phyloP scores from a whole-genome alignment of 2,329 filamentous ascomycete genomes.

The Blastomyces emzantsi region DNA sequence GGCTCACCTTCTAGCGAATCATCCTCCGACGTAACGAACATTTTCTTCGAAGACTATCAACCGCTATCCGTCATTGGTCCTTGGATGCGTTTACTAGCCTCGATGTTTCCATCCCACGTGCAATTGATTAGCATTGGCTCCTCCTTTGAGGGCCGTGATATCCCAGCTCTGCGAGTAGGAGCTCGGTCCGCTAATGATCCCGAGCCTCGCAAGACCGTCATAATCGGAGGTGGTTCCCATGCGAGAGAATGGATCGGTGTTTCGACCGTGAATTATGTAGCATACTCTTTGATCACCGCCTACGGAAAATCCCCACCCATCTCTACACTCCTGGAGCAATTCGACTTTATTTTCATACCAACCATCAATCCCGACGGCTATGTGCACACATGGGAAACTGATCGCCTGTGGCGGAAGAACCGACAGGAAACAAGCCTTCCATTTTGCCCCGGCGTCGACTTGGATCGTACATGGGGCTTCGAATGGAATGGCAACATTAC shows the following conservation, averaged over 20 bases:
- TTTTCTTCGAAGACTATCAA: constrained; percentile 92
- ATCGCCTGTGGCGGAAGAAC: constrained; percentile 93
- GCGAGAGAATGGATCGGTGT: constrained; percentile 95
- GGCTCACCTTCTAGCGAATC: constrained; percentile 26
- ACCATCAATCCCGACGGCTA: constrained; percentile 91
- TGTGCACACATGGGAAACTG: constrained; percentile 83
- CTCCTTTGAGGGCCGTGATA: constrained; percentile 81
- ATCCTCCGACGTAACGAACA: constrained; percentile 42
- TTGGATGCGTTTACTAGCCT: constrained; percentile 85
- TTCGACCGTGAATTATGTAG: constrained; percentile 81
- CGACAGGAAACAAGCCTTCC: constrained; percentile 70
- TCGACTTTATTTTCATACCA: constrained; percentile 82
- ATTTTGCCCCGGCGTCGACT: constrained; percentile 79
- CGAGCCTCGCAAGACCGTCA: constrained; percentile 59
- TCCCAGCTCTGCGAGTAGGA: constrained; percentile 71
- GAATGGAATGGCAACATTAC: constrained; percentile 65
- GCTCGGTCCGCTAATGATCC: constrained; percentile 44
- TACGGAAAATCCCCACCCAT: constrained; percentile 65
- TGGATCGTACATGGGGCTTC: constrained; percentile 79
- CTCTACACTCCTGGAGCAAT: constrained; percentile 69
- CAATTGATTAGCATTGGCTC: constrained; percentile 66
- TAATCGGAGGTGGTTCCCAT: constrained; percentile 80
- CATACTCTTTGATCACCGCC: constrained; percentile 75
- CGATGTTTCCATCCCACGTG: constrained; percentile 79
- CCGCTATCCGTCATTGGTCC: constrained; percentile 73